Percentiles rank a stretch among this genome's conserved stretches.
Evolutionary conservation across 805 yeast species (phyloP).

Genomic region (Grigorovia jiainica): DNA sequence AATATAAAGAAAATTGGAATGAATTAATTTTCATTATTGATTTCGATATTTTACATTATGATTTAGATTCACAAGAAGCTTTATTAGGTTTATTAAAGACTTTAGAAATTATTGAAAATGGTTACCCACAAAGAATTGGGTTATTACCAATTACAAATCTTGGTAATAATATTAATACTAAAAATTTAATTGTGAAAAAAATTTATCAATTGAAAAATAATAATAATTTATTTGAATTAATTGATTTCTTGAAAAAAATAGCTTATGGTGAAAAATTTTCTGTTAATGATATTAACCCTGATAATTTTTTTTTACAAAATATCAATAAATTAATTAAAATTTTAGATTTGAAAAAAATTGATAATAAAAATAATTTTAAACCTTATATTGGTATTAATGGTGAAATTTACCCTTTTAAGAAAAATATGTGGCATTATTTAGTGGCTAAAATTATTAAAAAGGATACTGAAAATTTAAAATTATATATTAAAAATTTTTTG

Average conservation of each 20-base stretch:
- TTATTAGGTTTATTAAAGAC: slow-evolving; percentile 41
- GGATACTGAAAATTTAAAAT: slow-evolving; percentile 35
- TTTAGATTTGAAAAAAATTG: slow-evolving; percentile 34
- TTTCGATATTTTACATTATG: slow-evolving; percentile 31
- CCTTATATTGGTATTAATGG: slow-evolving; percentile 66
- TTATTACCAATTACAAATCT: slow-evolving; percentile 49
- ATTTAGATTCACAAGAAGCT: slow-evolving; percentile 34
- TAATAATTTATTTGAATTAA: slow-evolving; percentile 7
- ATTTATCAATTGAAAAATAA: slow-evolving; percentile 20
- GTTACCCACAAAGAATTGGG: slow-evolving; percentile 75
- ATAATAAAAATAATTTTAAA: background rate
- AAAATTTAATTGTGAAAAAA: slow-evolving; percentile 14
- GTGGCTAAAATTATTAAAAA: slow-evolving; percentile 42
- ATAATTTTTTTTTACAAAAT: slow-evolving; percentile 9
- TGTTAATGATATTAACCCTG: slow-evolving; percentile 1
- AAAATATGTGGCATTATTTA: slow-evolving; percentile 44
- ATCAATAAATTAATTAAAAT: slow-evolving; percentile 23
- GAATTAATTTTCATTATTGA: slow-evolving; percentile 63
- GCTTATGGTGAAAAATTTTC: slow-evolving; percentile 6
- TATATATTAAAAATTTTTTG: slow-evolving; percentile 15
- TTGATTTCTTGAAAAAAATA: slow-evolving; percentile 14
- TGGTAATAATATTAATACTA: slow-evolving; percentile 9
- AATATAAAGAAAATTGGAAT: slow-evolving; percentile 62
- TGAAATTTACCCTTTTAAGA: slow-evolving; percentile 42
- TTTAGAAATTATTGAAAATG: slow-evolving; percentile 39